phyloP scores from a whole-genome alignment of 2,329 filamentous ascomycete species.

The Beauveria scarabaeidicola region DNA sequence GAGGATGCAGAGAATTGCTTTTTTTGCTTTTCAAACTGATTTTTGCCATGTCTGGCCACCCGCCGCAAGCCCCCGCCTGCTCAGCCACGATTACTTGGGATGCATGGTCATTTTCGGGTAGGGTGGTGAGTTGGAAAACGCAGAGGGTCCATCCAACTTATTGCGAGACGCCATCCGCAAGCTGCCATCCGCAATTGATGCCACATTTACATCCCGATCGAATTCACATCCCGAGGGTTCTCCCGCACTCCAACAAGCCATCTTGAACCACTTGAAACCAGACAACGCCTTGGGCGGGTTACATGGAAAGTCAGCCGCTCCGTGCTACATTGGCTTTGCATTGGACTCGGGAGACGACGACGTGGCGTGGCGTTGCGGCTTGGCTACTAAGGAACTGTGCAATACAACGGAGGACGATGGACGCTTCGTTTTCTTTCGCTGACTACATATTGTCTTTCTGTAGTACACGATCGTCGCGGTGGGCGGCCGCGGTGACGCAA shows the following conservation, averaged over 20 bases:
- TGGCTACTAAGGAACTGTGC: not conserved
- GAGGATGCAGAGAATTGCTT: not conserved
- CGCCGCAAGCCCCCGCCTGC: not conserved
- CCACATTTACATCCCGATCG: not conserved
- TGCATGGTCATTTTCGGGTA: not conserved
- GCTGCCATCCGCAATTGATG: not conserved
- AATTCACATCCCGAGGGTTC: not conserved
- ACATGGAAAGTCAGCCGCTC: constrained; percentile 1
- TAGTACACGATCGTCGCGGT: not conserved
- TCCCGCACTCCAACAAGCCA: constrained; percentile 5
- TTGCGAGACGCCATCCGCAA: not conserved
- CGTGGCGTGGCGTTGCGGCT: not conserved
- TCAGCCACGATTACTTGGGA: not conserved
- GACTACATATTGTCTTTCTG: not conserved
- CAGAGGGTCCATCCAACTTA: not conserved
- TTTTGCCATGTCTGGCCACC: not conserved
- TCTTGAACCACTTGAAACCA: constrained; percentile 6
- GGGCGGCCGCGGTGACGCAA: not conserved
- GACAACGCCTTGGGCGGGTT: not conserved
- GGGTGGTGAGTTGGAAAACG: not conserved
- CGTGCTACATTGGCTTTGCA: not conserved
- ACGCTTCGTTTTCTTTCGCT: not conserved
- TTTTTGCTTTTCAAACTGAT: not conserved
- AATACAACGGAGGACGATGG: not conserved
- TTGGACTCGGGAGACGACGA: not conserved